Conservation (phyloP, 2,329 filamentous ascomycete species). For the Dothidotthia symphoricarpi region DNA sequence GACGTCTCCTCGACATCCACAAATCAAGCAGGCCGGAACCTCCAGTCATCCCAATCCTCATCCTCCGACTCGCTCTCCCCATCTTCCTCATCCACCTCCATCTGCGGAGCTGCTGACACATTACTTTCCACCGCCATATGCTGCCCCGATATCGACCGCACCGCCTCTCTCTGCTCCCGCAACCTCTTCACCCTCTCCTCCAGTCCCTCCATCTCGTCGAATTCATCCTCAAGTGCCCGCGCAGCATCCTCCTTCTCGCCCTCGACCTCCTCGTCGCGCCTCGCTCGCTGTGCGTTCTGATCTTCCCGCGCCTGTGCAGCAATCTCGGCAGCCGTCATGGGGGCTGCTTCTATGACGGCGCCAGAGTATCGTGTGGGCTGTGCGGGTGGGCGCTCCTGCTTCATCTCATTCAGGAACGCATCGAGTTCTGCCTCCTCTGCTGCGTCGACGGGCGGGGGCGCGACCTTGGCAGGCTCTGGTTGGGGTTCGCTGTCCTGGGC, state of each 20-base stretch:
- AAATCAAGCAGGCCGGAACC: conserved; percentile 36
- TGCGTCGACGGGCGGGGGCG: conserved; percentile 10
- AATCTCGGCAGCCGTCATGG: conserved; percentile 48
- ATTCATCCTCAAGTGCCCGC: conserved; percentile 48
- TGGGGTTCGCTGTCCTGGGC: conserved; percentile 1
- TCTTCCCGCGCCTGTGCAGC: conserved; percentile 49
- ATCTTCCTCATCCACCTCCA: conserved; percentile 13
- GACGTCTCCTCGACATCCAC: too few species aligned
- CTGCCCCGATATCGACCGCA: conserved; percentile 29
- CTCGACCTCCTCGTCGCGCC: conserved; percentile 47
- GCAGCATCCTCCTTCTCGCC: conserved; percentile 51
- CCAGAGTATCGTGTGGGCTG: conserved; percentile 10
- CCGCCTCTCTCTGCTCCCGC: conserved; percentile 47
- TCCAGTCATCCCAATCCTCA: conserved; percentile 42
- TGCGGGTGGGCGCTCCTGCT: conserved; percentile 72
- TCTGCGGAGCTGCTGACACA: conserved; percentile 6
- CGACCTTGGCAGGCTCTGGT: conserved; percentile 8
- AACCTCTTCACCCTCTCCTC: conserved; percentile 48
- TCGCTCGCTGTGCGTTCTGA: conserved; percentile 44
- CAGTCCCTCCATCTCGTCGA: conserved; percentile 52
- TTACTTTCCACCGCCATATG: too few species aligned
- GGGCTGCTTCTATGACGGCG: conserved; percentile 48
- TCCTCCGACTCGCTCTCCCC: conserved; percentile 39
- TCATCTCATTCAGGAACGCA: conserved; percentile 53
- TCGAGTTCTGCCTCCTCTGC: conserved; percentile 53